Conservation (phyloP, 305 asterid genomes). For the Withania somnifera region DNA sequence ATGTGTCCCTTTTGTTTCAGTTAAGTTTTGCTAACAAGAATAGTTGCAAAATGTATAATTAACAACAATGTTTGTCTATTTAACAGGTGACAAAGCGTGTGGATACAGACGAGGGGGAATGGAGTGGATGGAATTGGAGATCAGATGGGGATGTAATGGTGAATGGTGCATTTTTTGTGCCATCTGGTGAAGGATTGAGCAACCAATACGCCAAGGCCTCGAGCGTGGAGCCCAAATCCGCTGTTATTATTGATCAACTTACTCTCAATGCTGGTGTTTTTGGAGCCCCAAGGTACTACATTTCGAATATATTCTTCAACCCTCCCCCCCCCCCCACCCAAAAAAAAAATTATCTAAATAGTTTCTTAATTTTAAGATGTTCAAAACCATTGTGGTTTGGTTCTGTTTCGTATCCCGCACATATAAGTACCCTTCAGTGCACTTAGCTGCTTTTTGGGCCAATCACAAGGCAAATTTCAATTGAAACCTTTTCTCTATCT, state of each 20-base stretch:
- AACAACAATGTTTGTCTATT: neutral
- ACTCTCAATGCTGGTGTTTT: constrained; percentile 63
- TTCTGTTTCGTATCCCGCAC: no score
- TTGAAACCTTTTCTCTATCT: no score
- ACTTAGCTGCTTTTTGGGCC: no score
- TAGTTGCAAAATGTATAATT: neutral
- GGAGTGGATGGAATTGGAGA: constrained; percentile 87
- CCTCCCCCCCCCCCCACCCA: no score
- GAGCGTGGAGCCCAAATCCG: constrained; percentile 58
- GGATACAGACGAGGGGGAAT: constrained; percentile 50
- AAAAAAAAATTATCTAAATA: no score
- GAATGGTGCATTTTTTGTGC: constrained; percentile 80
- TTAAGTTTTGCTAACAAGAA: neutral
- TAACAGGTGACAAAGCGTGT: constrained; percentile 76
- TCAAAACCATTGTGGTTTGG: no score
- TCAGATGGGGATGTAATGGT: constrained; percentile 72
- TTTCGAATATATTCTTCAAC: no score
- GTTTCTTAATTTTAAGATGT: no score
- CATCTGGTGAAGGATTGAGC: constrained; percentile 56
- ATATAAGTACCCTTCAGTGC: no score
- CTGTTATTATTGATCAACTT: constrained; percentile 48
- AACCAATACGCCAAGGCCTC: constrained; percentile 65
- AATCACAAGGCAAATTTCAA: no score
- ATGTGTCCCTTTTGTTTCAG: no score
- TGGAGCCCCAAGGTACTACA: constrained; percentile 63